Evolutionary conservation across 495 filamentous ascomycete species (phyloP), one percentile per base, ranked within the genome.

Genomic region (Bombardia bombarda): DNA sequence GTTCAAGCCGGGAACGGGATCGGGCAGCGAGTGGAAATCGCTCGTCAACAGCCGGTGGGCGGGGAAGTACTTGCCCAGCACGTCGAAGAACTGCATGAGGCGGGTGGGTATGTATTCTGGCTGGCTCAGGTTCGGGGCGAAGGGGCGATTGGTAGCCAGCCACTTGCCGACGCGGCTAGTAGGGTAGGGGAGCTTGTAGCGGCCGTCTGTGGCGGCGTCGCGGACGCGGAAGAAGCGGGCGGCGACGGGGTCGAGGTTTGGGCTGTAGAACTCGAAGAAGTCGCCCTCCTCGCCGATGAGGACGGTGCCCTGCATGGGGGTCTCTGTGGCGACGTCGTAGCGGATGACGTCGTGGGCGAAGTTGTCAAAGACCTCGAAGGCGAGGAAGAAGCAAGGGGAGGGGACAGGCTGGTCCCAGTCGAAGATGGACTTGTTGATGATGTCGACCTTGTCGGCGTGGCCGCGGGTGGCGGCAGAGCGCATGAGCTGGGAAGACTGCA

Each of bases 361-460:
- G 65, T 99, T 99, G 67, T 99, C 92, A 55, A 96, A 90, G 43
- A 99, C 92, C 58, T 99, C 92, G 52, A 99, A 81, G n/a, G 90
- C 92, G 4, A 99, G 75, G 70, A 99, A 96, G 69, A 92, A 99
- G 70, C 92, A 96, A 0, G 92, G 90, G 1, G 82, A 84, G 7
- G 87, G 80, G 13, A 95, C 87, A 45, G 84, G 85, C 19, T 70
- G 73, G 49, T 83, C 68, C 92, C 93, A 99, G 60, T 92, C 83
- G 62, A 99, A 97, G 58, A 99, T 87, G 51, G 86, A 93, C 48
- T 78, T 73, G 63, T 96, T 95, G 57, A 95, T 82, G 60, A 99
- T 95, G 53, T 95, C 86, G 30, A 99, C 86, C 52, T 86, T 88
- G 53, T 77, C 77, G 0, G 75, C 60, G 67, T 97, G 92, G n/a